Conservation (phyloP, 768 basidiomycete genomes). For the Hemileccinum impolitum region DNA sequence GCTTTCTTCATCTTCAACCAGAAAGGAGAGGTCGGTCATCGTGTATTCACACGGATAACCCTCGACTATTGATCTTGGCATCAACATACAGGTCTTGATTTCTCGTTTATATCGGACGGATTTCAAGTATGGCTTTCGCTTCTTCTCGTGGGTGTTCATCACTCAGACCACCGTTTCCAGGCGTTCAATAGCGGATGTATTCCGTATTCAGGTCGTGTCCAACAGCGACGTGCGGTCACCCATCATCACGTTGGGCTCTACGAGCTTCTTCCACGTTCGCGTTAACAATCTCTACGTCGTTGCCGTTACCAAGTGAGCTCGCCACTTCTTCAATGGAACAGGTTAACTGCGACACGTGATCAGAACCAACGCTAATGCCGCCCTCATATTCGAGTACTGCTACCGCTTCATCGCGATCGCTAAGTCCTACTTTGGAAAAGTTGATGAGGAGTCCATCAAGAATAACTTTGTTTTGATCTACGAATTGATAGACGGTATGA, state of each 20-base stretch:
- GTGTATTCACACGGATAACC: neutral
- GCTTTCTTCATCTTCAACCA: slow-evolving; percentile 99
- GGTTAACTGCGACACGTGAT: neutral
- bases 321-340: neutral
- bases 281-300: slow-evolving; percentile 95
- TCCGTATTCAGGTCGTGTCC: slow-evolving; percentile 97
- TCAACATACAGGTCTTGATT: slow-evolving; percentile 72
- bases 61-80: slow-evolving; percentile 2
- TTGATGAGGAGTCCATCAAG: slow-evolving; percentile 97
- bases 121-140: slow-evolving; percentile 69
- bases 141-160: neutral
- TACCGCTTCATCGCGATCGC: slow-evolving; percentile 95
- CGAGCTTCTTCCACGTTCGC: slow-evolving; percentile 97
- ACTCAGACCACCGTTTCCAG: slow-evolving; percentile 38
- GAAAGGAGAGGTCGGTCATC: slow-evolving; percentile 86
- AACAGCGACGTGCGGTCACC: slow-evolving; percentile 96
- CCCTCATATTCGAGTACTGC: slow-evolving; percentile 95
- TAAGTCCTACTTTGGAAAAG: slow-evolving; percentile 95
- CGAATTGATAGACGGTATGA: slow-evolving; percentile 89
- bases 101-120: slow-evolving; percentile 95
- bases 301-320: slow-evolving; percentile 86
- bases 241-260: slow-evolving; percentile 95
- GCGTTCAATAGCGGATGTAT: slow-evolving; percentile 95
- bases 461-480: slow-evolving; percentile 99
- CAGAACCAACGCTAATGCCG: slow-evolving; percentile 96